Evolutionary conservation across 306 rosid genomes (phyloP).

Genomic region (Castanea crenata): DNA sequence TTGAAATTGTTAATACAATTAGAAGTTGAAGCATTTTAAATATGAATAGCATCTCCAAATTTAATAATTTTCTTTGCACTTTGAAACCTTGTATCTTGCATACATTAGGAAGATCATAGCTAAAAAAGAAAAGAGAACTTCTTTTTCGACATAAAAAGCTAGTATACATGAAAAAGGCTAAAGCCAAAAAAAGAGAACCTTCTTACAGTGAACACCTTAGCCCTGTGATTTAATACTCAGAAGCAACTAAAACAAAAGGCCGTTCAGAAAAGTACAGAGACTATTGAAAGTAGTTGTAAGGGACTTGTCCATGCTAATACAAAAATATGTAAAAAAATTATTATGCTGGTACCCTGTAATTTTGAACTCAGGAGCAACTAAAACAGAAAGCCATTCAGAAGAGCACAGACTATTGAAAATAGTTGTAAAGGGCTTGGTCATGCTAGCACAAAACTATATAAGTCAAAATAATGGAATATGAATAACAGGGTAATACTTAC

Average conservation of each 20-base stretch:
- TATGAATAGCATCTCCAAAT: background rate
- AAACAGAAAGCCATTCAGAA: background rate
- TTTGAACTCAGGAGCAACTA: background rate
- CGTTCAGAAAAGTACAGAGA: background rate
- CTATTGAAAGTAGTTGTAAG: background rate
- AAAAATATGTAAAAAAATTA: background rate
- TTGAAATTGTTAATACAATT: too few species aligned
- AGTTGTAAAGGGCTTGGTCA: too few species aligned
- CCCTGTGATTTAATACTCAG: background rate
- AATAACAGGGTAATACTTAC: constrained; percentile 33
- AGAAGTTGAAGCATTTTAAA: background rate
- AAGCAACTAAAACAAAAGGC: background rate
- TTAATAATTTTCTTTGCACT: background rate
- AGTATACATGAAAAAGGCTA: background rate
- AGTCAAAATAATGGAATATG: background rate
- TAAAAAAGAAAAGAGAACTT: too few species aligned
- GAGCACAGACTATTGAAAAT: background rate
- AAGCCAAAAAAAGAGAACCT: background rate
- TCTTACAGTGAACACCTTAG: background rate
- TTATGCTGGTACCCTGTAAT: too few species aligned
- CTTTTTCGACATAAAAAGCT: background rate
- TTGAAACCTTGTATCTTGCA: background rate
- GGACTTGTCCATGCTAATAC: background rate
- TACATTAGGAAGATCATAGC: background rate
- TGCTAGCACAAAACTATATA: background rate